Evolutionary conservation across 2,329 filamentous ascomycete species (phyloP), one percentile per base, ranked within the genome.

Genomic region (Pseudogymnoascus sp.): DNA sequence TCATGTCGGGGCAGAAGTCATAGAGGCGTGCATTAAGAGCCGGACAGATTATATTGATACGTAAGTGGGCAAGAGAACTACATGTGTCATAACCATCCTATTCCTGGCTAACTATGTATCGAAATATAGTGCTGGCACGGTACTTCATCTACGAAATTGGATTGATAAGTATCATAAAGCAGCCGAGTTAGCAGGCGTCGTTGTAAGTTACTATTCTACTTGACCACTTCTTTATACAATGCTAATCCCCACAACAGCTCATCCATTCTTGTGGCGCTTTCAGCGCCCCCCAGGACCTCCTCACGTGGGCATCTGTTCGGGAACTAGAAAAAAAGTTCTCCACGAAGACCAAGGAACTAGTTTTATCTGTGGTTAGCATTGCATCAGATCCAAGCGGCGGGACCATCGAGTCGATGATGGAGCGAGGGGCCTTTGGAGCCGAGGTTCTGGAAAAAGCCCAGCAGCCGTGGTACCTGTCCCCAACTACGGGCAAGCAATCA

Each of bases 21-120:
- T 70, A 1, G n/a, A 67, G 8, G 66, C 69, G 38, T 71, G 69
- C 59, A 14, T 69, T 16, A 65, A 66, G 46, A 68, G 66, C 53
- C 44, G 65, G 10, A 70, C 67, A 12, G 68, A 70, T 50, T 70
- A 70, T 38, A 23, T 70, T 25, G 69, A 70, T 18, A 65, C 64
- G 68, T 12, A 38, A 12, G 34, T 61, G 25, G 62, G 10, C 56
- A 18, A 37, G 23, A 46, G 46, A 36, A 46, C 40, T 11, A 66
- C 64, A 7, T 40, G 12, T 46, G 21, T 7, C 12, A 25, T n/a
- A 4, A 53, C 14, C 25, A 53, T 28, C 46, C 14, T 31, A 6
- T 16, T 28, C 7, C 7, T 31, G 28, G 31, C 16, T 53, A 31
- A 53, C 46, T 25, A 16, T n/a, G 5, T 53, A 11, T 31, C 46